Conservation (phyloP, 495 filamentous ascomycete species). For the Sabuloglossum arenarium region DNA sequence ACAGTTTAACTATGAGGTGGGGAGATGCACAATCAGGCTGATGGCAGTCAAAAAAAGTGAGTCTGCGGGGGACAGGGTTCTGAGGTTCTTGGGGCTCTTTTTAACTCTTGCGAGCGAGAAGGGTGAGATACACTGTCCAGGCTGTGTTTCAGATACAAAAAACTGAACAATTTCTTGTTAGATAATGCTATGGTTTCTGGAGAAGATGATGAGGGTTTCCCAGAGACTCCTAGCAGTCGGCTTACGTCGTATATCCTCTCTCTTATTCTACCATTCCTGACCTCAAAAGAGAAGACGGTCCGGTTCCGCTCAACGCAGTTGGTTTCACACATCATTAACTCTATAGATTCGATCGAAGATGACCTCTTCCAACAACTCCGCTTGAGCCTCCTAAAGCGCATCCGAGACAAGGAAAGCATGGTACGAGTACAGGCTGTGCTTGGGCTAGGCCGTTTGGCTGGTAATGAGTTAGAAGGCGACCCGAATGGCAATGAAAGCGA, state of each 20-base stretch:
- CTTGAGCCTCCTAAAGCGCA: constrained; percentile 54
- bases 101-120: constrained; percentile 67
- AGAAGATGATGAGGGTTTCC: constrained; percentile 29
- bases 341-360: constrained; percentile 73
- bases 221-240: constrained; percentile 63
- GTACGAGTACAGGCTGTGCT: constrained; percentile 89
- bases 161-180: constrained; percentile 2
- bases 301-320: constrained; percentile 81
- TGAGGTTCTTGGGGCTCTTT: constrained; percentile 73
- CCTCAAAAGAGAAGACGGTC: constrained; percentile 76
- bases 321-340: constrained; percentile 72
- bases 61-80: constrained; percentile 61
- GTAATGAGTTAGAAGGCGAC: constrained; percentile 57
- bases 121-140: constrained; percentile 28
- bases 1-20: constrained; percentile 72
- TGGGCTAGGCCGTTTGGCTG: constrained; percentile 64
- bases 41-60: constrained; percentile 86
- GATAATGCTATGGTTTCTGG: constrained; percentile 29
- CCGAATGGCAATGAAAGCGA: constrained; percentile 37
- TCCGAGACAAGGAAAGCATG: constrained; percentile 80
- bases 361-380: constrained; percentile 68
- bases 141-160: not conserved
- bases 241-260: constrained; percentile 53
- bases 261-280: constrained; percentile 44
- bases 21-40: constrained; percentile 58